Evolutionary conservation across 2,329 filamentous ascomycete genomes (phyloP), one percentile per base, ranked within the genome.

Genomic region (Aureobasidium sp.): DNA sequence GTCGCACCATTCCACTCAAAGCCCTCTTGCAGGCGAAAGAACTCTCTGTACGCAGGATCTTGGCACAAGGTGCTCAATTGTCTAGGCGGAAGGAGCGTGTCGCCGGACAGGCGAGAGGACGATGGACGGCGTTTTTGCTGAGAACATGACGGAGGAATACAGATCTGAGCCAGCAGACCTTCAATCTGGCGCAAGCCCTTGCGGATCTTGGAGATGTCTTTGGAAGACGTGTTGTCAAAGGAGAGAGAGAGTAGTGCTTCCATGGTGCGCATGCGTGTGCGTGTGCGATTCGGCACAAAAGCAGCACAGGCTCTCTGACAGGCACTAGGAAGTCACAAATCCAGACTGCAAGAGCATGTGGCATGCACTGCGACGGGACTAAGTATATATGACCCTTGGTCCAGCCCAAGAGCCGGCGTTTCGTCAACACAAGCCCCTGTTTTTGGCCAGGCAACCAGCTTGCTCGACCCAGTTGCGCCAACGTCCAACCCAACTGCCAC

Each of bases 141-240:
- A 70, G 59, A 66, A 43, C 70, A 66, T 59, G 70, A 68, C 48
- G 69, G 67, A 39, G 88, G 88, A 44, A 97, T 85, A 77, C 93
- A 97, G 77, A 97, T 95, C 76, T 96, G 92, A 26, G 93, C 93
- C 56, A 97, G 84, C 50, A 97, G 83, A 36, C 92, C 92, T 77
- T 97, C 93, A 66, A 97, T 91, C 78, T 97, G 93, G 68, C 91
- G 88, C 67, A 97, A 79, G 57, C 93, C 94, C 78, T 97, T 97
- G 69, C 91, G 88, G 72, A 97, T 89, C 78, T 96, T 96, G 73
- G 83, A 82, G 63, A 87, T 87, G 70, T 97, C 92, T 74, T 92
- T 92, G 53, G 92, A 97, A 65, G 92, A 95, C 67, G 97, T 87
- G 77, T 96, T 96, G 79, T 97, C 92, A 77, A 97, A 97, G 65